Base-by-base conservation (phyloP, 768 basidiomycete genomes). In the Megacollybia marginata region DNA sequence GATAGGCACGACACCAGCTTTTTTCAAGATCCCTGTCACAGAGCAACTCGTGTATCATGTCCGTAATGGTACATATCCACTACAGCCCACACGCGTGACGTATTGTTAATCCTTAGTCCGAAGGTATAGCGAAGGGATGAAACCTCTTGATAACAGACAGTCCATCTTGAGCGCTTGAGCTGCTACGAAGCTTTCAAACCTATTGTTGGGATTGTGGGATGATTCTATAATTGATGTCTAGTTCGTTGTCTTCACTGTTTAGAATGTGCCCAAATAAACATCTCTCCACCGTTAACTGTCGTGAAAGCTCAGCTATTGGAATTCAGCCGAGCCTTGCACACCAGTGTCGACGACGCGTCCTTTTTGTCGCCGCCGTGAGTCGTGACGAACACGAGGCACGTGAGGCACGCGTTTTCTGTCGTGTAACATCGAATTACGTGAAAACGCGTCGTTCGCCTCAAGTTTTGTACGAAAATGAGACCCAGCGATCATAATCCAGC, bases 181-280 rank as follows among this genome's bases (percentile, higher is more conserved):
- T 68, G 65, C 48, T 67, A 55, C 52, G 62, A 69, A 49, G 66
- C 65, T n/a, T 66, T 69, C 53, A 67, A 65, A 52, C 13, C 33
- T 44, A 9, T 54, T 47, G 53, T 54, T 16, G 50, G 53, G 34
- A 51, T 51, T 28, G 23, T 28, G 6, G 23, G 44, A 48, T 15
- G 44, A 18, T 32, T 49, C 23, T 28, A 28, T 6, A 28, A 28
- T 28, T 28, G 23, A 28, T 19, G 18, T 40, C n/a, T 40, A n/a
- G 38, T 40, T 28, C 23, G 23, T 28, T 28, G 23, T 28, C 23
- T 28, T 28, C 23, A 28, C 6, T 28, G 23, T 28, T 28, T 28
- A 28, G 23, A 28, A 28, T 28, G 23, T 28, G 23, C 23, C 23
- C 23, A 28, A 28, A 28, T 28, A 28, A 2, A 28, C 23, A 28